Percentiles rank a stretch among this genome's conserved stretches.
These are phyloP conservation scores for Conoideocrella luteorostrata DNA, from an alignment of 2,329 filamentous ascomycete species.

Conservation along the genomic window DNA sequence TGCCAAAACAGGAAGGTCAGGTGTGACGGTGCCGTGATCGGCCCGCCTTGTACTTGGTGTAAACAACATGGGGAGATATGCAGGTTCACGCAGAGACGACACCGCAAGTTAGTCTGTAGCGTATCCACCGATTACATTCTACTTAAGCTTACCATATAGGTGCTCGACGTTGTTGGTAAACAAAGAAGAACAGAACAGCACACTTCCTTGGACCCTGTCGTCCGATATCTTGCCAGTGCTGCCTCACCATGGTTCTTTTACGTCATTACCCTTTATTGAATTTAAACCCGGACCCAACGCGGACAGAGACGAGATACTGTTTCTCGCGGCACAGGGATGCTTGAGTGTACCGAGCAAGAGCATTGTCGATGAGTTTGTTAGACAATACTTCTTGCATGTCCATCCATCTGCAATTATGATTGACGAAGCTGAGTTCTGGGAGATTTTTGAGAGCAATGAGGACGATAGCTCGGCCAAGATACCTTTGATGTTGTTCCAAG, in stretches of 20 bases:
- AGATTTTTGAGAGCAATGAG: not conserved
- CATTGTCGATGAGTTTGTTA: not conserved
- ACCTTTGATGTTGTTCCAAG: not conserved
- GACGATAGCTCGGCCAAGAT: not conserved
- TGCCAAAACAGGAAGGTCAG: slow-evolving; percentile 1
- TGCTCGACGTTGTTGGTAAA: not conserved
- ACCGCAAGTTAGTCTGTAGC: not conserved
- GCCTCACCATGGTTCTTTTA: not conserved
- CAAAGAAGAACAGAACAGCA: no score
- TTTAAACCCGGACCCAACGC: not conserved
- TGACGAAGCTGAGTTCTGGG: slow-evolving; percentile 2
- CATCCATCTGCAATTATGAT: not conserved
- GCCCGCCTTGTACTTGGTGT: not conserved
- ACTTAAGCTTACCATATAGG: not conserved
- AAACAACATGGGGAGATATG: slow-evolving; percentile 1
- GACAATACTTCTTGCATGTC: slow-evolving; percentile 2
- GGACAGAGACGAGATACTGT: not conserved
- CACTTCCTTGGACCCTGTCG: not conserved
- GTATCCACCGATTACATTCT: no score
- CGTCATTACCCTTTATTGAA: not conserved
- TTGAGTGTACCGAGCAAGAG: not conserved
- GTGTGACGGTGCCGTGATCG: not conserved
- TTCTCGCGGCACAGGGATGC: not conserved
- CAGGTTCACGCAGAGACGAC: not conserved
- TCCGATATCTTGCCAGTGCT: not conserved